Percentiles rank a stretch among this genome's conserved stretches.
phyloP scores from a whole-genome alignment of 2,329 filamentous ascomycete genomes.

The Ophiostoma sp. region DNA sequence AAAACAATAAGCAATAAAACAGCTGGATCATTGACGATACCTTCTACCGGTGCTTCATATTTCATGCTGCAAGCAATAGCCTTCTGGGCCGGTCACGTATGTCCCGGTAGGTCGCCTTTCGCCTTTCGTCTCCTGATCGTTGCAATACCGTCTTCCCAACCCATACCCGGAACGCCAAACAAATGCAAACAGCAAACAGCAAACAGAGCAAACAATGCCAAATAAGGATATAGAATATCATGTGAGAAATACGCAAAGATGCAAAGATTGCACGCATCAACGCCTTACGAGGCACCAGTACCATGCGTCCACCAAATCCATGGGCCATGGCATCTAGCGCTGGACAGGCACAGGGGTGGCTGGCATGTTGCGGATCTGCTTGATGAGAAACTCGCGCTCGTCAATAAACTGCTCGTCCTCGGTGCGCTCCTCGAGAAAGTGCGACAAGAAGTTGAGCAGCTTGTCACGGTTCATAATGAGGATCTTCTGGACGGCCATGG shows the following conservation, averaged over 20 bases:
- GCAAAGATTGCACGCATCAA: background rate
- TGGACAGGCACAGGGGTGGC: slow-evolving; percentile 49
- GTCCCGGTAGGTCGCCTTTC: background rate
- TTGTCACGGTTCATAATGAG: slow-evolving; percentile 94
- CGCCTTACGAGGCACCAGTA: slow-evolving; percentile 6
- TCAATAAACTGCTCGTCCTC: slow-evolving; percentile 99
- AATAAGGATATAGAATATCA: slow-evolving; percentile 5
- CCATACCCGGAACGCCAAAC: slow-evolving; percentile 23
- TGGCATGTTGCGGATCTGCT: slow-evolving; percentile 75
- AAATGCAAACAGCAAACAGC: slow-evolving; percentile 15
- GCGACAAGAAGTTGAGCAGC: slow-evolving; percentile 79
- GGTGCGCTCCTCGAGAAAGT: slow-evolving; percentile 88
- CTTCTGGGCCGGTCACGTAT: background rate
- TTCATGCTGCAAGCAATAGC: background rate
- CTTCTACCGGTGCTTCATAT: background rate
- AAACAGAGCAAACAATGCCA: slow-evolving; percentile 5
- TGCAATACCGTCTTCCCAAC: slow-evolving; percentile 8
- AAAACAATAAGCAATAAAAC: too few relatives aligned
- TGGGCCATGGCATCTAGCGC: slow-evolving; percentile 26
- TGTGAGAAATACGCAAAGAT: background rate
- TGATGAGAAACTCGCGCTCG: slow-evolving; percentile 93
- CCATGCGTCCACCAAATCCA: slow-evolving; percentile 10
- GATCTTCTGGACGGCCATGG: slow-evolving; percentile 90
- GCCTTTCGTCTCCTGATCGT: background rate
- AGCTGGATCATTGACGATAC: background rate